phyloP scores from a whole-genome alignment of 2,329 filamentous ascomycete species.

The Teratosphaeriaceae sp. region DNA sequence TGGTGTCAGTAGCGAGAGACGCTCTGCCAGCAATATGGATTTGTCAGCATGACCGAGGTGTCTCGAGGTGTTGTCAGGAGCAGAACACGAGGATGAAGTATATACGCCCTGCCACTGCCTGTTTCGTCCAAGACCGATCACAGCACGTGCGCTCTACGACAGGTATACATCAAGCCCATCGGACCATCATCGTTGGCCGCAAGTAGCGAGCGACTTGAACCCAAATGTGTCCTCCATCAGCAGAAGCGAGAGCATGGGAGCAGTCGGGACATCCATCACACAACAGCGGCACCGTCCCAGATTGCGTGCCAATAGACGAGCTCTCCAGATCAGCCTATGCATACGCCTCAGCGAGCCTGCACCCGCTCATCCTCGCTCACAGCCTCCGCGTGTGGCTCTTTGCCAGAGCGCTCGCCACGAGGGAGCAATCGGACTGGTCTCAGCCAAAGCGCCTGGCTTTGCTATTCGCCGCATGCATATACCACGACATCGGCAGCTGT shows the following conservation, averaged over 20 bases:
- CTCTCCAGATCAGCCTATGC: conserved; percentile 13
- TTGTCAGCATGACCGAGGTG: no score
- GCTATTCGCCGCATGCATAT: conserved; percentile 24
- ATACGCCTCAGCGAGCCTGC: conserved; percentile 9
- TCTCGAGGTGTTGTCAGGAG: neutral
- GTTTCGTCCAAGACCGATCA: neutral
- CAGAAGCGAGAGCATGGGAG: neutral
- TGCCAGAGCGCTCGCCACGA: conserved; percentile 8
- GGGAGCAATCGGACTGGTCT: conserved; percentile 6
- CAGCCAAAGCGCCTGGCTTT: neutral
- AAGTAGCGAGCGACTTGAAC: neutral
- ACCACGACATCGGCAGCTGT: conserved; percentile 31
- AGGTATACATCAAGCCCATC: no score
- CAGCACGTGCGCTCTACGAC: neutral
- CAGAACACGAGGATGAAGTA: no score
- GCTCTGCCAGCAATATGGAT: neutral
- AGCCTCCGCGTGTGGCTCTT: conserved; percentile 19
- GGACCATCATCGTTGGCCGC: neutral
- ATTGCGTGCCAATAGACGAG: conserved; percentile 11
- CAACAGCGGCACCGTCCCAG: neutral
- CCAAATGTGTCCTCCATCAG: conserved; percentile 1
- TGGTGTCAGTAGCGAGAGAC: neutral
- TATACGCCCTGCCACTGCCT: neutral
- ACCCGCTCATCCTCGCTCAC: conserved; percentile 17
- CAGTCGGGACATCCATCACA: neutral